phyloP scores from a whole-genome alignment of 1,139 yeast genomes.

The Geotrichum carabidarum region DNA sequence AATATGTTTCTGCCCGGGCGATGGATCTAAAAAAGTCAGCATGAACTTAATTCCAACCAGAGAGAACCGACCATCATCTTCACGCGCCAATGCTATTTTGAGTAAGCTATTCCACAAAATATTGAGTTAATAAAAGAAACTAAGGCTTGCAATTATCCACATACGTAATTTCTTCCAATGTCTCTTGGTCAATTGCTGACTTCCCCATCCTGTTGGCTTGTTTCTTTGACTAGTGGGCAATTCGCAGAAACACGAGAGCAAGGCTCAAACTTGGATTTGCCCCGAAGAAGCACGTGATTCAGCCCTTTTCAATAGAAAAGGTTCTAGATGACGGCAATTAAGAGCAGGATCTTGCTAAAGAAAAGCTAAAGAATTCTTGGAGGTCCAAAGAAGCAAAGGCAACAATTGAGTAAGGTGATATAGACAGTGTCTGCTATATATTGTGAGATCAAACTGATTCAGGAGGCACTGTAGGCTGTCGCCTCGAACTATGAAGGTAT shows the following conservation, averaged over 20 bases:
- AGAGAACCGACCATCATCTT: constrained; percentile 56
- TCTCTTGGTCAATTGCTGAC: background rate
- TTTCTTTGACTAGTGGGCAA: background rate
- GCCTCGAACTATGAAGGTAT: too few species aligned
- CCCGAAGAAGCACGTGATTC: too few species aligned
- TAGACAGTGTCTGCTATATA: too few species aligned
- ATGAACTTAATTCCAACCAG: constrained; percentile 45
- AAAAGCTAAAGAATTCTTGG: too few species aligned
- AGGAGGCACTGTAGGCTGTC: too few species aligned
- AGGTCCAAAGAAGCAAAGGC: too few species aligned
- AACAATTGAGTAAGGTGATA: too few species aligned
- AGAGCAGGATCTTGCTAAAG: too few species aligned
- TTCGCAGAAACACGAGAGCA: background rate
- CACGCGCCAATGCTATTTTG: constrained; percentile 17
- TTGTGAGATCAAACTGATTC: too few species aligned
- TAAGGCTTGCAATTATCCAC: background rate
- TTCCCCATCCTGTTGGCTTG: background rate
- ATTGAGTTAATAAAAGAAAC: background rate
- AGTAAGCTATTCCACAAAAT: constrained; percentile 13
- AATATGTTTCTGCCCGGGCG: constrained; percentile 23
- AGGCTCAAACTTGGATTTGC: too few species aligned
- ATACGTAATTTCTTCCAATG: background rate
- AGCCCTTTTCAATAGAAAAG: too few species aligned
- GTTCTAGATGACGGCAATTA: too few species aligned
- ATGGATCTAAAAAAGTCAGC: constrained; percentile 17